Conservation (phyloP, 495 filamentous ascomycete genomes). For the Neurospora africana region DNA sequence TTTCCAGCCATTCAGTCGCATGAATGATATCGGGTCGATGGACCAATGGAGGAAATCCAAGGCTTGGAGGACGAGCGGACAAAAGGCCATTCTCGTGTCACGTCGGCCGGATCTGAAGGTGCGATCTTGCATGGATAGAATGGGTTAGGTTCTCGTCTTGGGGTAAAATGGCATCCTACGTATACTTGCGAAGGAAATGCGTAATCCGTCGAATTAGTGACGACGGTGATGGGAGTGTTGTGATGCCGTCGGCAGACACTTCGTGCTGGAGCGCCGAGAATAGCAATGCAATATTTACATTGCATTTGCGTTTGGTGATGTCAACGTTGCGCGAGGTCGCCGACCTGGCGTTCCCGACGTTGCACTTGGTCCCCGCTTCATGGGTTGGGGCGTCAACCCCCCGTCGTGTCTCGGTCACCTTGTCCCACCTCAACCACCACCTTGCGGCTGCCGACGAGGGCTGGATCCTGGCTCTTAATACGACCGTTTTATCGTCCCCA, state of each 20-base stretch:
- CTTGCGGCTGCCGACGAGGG: neutral
- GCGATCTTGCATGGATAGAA: neutral
- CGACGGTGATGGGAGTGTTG: neutral
- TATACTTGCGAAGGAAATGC: neutral
- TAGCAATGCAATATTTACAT: neutral
- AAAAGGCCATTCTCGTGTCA: neutral
- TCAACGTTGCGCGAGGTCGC: conserved; percentile 12
- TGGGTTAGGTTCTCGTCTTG: neutral
- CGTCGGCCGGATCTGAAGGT: neutral
- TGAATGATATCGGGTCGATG: neutral
- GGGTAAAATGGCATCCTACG: neutral
- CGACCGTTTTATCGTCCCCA: neutral
- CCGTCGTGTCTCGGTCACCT: neutral
- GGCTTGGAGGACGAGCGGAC: neutral
- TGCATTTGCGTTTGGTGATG: conserved; percentile 1
- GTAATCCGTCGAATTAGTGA: neutral
- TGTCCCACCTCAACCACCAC: neutral
- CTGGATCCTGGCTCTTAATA: neutral
- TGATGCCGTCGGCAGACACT: neutral
- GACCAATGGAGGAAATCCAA: neutral
- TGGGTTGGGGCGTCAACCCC: neutral
- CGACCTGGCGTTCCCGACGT: conserved; percentile 10
- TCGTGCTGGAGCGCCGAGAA: neutral
- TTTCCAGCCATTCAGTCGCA: neutral
- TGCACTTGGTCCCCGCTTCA: neutral